Percentiles rank a stretch among this genome's conserved stretches.
Conservation (phyloP, 495 filamentous ascomycete species). For the Aspergillus nanangensis region DNA sequence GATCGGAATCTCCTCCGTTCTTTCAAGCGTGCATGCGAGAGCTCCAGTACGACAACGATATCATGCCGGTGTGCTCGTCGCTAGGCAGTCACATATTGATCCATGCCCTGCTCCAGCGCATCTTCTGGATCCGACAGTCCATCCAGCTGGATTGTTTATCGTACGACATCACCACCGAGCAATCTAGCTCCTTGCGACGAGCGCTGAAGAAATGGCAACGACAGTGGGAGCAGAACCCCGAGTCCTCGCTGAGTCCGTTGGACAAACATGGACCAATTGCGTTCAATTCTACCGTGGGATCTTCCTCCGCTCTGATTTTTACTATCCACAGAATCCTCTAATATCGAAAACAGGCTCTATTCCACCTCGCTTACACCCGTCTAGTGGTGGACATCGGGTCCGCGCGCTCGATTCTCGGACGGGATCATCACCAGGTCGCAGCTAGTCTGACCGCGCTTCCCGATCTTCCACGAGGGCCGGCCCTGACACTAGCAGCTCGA, state of each 20-base stretch:
- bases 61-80: neutral
- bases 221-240: constrained; percentile 16
- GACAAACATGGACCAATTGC: constrained; percentile 18
- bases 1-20: neutral
- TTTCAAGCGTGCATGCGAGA: neutral
- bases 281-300: constrained; percentile 15
- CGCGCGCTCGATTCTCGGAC: constrained; percentile 8
- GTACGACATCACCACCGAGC: neutral
- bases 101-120: neutral
- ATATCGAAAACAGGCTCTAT: no score
- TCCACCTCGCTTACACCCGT: constrained; percentile 23
- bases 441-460: constrained; percentile 1
- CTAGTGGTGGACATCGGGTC: constrained; percentile 14
- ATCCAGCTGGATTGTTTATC: neutral
- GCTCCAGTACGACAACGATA: neutral
- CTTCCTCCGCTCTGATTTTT: no score
- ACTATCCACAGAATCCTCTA: no score
- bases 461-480: constrained; percentile 10
- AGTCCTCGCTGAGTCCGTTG: constrained; percentile 15
- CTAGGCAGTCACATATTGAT: neutral
- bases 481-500: constrained; percentile 14
- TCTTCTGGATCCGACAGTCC: neutral
- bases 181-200: neutral
- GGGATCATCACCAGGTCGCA: constrained; percentile 8
- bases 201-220: constrained; percentile 13